Evolutionary conservation across 768 basidiomycete genomes (phyloP), one percentile per base, ranked within the genome.

Genomic region (Lepiota venenata): DNA sequence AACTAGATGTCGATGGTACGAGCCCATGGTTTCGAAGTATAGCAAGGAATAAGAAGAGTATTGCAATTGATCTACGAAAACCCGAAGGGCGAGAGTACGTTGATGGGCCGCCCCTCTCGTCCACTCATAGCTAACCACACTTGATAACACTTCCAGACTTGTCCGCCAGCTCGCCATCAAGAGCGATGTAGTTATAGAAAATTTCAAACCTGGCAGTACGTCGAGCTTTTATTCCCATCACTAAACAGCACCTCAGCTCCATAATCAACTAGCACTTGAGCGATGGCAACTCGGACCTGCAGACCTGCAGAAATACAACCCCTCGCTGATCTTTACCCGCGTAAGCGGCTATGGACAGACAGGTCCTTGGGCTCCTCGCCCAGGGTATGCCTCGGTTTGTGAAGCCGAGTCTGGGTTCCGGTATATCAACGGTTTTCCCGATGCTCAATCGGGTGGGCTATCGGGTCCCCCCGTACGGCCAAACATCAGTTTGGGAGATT

Each of bases 291-390:
- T 88, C 35, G 84, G 83, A 4, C 85, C 85, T 2, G 68, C 68
- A 10, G 74, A 76, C 50, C 63, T 88, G 3, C 81, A 79, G 18
- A 83, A 82, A n/a, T 81, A 84, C 56, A 95, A 96, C 61, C 88
- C 92, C 0, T 85, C 84, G 49, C 78, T 98, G 54, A 91, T 98
- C 61, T 94, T 91, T 64, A 96, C 93, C 6, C 91, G 94, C 58
- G 83, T 88, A 18, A 85, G 84, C 58, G 86, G 87, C 7, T 88
- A 87, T 58, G 86, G 87, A 2, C 87, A 88, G 61, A 87, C 84
- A 0, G 87, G 86, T 1, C 85, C 87, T 18, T 88, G 85, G 86
- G 76, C 83, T 0, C 75, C 79, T 16, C 78, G 84, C 10, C 85
- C 85, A 4, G 85, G 87, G 16, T 88, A 84, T 57, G 85, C 87